Evolutionary conservation across 495 filamentous ascomycete species (phyloP), one percentile per base, ranked within the genome.

Genomic region (Ramalina peruviana): DNA sequence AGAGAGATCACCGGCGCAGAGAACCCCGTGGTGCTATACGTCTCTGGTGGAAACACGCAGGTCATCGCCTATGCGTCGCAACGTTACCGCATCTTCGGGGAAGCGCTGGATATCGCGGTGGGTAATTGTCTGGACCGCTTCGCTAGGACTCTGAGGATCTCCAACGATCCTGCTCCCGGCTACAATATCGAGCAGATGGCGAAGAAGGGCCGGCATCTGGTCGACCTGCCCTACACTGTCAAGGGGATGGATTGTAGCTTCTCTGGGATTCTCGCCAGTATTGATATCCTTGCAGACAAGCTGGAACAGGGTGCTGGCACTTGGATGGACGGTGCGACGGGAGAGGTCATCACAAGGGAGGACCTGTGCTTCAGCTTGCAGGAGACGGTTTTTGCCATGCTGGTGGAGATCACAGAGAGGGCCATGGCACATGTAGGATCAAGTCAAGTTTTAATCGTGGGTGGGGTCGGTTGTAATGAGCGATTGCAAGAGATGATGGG

Each of bases 221-320:
- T 97, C 6, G 92, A 97, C 52, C 72, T 98, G 26, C 93, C 92
- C 3, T 98, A 98, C 60, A 79, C 88, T 15, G 92, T 98, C 30
- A 98, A 98, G 61, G 92, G 92, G 37, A 98, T 98, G 92, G 92
- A 98, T 63, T 89, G 85, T 58, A 90, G 85, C 23, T 96, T 98
- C 65, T 86, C 82, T 5, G 92, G 92, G 3, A 93, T 98, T 47
- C 66, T 98, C 20, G 86, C 85, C 2, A 73, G 78, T 1, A 81
- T 89, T 25, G 93, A 98, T 61, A 65, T 73, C 26, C 66, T 96
- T 36, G 92, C 89, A 1, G 76, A 69, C 62, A 69, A 43, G 62
- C 60, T 57, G 56, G 60, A 53, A 60, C 67, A 54, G 52, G 58
- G 57, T n/a, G 61, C 56, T 16, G 45, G 23, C 4, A 47, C 40